These are phyloP conservation scores for Vanderwaltozyma polyspora DNA, from an alignment of 805 yeast genomes.

Conservation along the genomic window DNA sequence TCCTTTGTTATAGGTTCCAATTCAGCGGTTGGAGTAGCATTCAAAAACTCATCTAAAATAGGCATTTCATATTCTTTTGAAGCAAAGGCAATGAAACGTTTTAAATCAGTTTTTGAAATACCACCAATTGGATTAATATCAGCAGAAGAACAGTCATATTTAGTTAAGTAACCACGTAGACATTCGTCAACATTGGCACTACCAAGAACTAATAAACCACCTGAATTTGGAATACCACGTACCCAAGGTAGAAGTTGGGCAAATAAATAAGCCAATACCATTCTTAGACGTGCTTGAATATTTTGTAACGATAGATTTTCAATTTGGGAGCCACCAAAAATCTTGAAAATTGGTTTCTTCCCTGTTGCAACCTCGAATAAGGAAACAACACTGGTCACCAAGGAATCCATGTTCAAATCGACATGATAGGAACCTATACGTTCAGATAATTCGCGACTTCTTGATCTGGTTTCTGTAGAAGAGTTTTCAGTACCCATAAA, in stretches of 20 bases:
- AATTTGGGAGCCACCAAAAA: slow-evolving; percentile 85
- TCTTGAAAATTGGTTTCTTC: slow-evolving; percentile 73
- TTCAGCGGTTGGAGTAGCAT: slow-evolving; percentile 96
- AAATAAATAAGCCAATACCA: slow-evolving; percentile 88
- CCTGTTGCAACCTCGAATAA: slow-evolving; percentile 88
- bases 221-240: slow-evolving; percentile 45
- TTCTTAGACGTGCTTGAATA: slow-evolving; percentile 90
- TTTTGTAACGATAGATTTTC: slow-evolving; percentile 93
- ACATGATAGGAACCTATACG: slow-evolving; percentile 82
- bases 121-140: slow-evolving; percentile 99
- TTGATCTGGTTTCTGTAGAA: slow-evolving; percentile 68
- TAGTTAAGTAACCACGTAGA: slow-evolving; percentile 87
- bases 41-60: slow-evolving; percentile 61
- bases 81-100: slow-evolving; percentile 76
- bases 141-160: slow-evolving; percentile 95
- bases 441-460: slow-evolving; percentile 68
- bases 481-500: slow-evolving; percentile 97
- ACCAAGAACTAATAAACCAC: slow-evolving; percentile 82
- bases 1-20: slow-evolving; percentile 88
- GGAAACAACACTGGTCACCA: slow-evolving; percentile 61
- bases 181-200: slow-evolving; percentile 97
- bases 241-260: slow-evolving; percentile 96
- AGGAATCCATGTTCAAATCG: slow-evolving; percentile 81
- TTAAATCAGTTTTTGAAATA: slow-evolving; percentile 86
- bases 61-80: slow-evolving; percentile 60